Base-by-base conservation (phyloP, 768 basidiomycete genomes). In the Pleurotus eryngii region DNA sequence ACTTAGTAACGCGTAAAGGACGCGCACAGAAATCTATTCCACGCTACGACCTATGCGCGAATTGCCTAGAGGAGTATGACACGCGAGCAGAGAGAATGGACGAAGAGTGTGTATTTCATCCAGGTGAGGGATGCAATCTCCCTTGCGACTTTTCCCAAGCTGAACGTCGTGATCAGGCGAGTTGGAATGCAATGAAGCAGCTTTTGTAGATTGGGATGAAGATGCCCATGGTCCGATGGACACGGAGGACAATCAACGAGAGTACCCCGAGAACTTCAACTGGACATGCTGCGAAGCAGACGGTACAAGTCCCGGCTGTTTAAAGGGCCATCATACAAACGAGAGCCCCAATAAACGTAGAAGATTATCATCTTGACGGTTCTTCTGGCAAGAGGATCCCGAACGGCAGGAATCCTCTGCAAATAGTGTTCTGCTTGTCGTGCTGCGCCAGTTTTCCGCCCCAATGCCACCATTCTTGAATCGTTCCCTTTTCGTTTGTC, bases 231-330 rank as follows among this genome's bases (percentile, higher is more conserved):
- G 81, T 2, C 75, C 74, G 1, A 78, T 75, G 71, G 77, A 82
- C 62, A 72, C 74, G 4, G 30, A 63, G 15, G 60, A 66, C 35
- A 79, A 76, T 63, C 72, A 74, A 53, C 59, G 61, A 54, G 61
- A 73, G 14, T 79, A 66, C 57, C 81, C 81, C 1, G 74, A 82
- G 57, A 74, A 75, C 49, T 83, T 82, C 59, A 65, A 50, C 3
- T 84, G 82, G 82, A 72, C 67, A 2, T 84, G 81, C 60, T 83
- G 83, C 59, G 70, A 76, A n/a, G 60, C 64, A 45, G 63, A 73
- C 47, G 78, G 75, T 4, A 61, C 51, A 17, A 60, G 63, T 5
- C 64, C 67, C 20, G 79, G 79, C 6, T 82, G 81, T 57, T 72
- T 76, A 17, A 66, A 57, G 50, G 72, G 72, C 26, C 64, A 69